Percentiles rank a stretch among this genome's conserved stretches.
Conservation (phyloP, 2,329 filamentous ascomycete genomes). For the Fonsecaea multimorphosa region DNA sequence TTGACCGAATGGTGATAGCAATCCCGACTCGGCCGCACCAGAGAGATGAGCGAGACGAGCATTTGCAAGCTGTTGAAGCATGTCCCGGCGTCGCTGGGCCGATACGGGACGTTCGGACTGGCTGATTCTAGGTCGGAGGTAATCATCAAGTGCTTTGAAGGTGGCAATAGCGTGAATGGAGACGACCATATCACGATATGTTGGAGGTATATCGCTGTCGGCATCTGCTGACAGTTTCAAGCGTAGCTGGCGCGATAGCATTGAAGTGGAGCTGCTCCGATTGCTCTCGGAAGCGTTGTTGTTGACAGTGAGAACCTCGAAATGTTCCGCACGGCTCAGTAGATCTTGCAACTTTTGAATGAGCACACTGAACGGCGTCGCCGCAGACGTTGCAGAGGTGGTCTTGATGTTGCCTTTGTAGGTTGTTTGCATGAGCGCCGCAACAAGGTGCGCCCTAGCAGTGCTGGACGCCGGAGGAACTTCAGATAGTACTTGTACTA, state of each 20-base stretch:
- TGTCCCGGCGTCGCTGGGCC: conserved; percentile 65
- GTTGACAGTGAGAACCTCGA: conserved; percentile 94
- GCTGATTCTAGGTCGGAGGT: conserved; percentile 86
- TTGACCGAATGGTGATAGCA: conserved; percentile 39
- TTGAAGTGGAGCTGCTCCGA: conserved; percentile 87
- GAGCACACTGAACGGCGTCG: conserved; percentile 86
- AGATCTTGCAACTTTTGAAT: conserved; percentile 95
- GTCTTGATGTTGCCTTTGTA: conserved; percentile 65
- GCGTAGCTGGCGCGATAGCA: conserved; percentile 94
- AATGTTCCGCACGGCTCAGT: conserved; percentile 94
- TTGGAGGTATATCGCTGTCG: conserved; percentile 83
- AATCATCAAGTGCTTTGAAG: conserved; percentile 96
- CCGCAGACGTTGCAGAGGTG: conserved; percentile 68
- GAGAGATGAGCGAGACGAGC: conserved; percentile 65
- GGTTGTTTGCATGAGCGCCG: conserved; percentile 85
- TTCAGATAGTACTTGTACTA: conserved; percentile 74
- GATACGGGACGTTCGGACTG: conserved; percentile 75
- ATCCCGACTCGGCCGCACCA: conserved; percentile 43
- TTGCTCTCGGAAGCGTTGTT: conserved; percentile 90
- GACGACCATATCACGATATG: conserved; percentile 95
- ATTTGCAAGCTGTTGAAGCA: conserved; percentile 74
- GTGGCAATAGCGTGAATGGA: conserved; percentile 98
- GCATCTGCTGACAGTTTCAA: conserved; percentile 89
- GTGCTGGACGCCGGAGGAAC: conserved; percentile 42
- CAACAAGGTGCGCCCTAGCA: conserved; percentile 82